Evolutionary conservation across 2,329 filamentous ascomycete genomes (phyloP).

Genomic region (Beauveria asiatica): DNA sequence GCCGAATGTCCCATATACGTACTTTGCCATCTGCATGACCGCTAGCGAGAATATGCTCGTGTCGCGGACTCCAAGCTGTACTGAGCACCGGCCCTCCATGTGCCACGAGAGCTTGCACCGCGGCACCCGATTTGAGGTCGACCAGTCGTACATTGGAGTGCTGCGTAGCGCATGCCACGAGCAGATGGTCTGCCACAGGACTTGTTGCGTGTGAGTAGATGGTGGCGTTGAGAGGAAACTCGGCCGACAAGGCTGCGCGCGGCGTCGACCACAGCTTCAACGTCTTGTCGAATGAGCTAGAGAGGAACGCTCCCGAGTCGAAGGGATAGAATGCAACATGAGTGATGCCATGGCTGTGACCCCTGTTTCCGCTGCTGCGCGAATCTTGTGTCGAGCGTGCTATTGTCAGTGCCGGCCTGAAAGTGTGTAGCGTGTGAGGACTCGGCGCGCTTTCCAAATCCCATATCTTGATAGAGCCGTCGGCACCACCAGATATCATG

Average conservation of each 20-base stretch:
- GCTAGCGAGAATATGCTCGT: constrained; percentile 72
- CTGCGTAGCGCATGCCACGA: constrained; percentile 84
- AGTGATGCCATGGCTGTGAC: constrained; percentile 64
- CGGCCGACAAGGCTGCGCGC: constrained; percentile 50
- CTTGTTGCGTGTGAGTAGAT: constrained; percentile 74
- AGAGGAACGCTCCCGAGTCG: constrained; percentile 66
- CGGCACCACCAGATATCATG: constrained; percentile 76
- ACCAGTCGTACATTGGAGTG: constrained; percentile 77
- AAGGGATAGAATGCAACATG: constrained; percentile 73
- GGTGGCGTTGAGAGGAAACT: constrained; percentile 59
- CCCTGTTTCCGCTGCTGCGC: constrained; percentile 15
- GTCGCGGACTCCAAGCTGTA: constrained; percentile 71
- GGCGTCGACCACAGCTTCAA: constrained; percentile 68
- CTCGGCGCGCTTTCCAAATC: constrained; percentile 59
- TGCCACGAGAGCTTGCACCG: constrained; percentile 60
- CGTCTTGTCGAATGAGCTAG: constrained; percentile 69
- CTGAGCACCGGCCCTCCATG: constrained; percentile 60
- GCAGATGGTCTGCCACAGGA: constrained; percentile 59
- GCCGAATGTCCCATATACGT: constrained; percentile 79
- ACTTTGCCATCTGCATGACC: constrained; percentile 79
- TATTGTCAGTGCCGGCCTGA: constrained; percentile 45
- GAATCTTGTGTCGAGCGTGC: constrained; percentile 30
- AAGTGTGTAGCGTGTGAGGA: constrained; percentile 37
- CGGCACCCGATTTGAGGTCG: constrained; percentile 72
- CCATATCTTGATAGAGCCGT: constrained; percentile 80